Conservation (phyloP, 345 rosid genomes). For the Diplotaxis tenuifolia region DNA sequence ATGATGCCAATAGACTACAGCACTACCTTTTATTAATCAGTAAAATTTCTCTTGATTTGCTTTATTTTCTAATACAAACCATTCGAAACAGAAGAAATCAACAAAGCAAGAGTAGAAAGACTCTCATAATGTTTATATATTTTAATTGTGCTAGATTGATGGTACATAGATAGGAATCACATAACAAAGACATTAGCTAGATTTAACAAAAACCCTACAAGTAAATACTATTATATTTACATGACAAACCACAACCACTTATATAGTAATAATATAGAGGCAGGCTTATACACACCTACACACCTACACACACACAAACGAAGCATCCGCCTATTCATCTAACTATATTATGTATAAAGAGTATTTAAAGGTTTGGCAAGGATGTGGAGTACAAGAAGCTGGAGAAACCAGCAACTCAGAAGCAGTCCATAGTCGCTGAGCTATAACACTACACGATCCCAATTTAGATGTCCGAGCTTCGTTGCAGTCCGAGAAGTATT, state of each 20-base stretch:
- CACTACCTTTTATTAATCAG: too few relatives aligned
- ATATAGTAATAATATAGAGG: background rate
- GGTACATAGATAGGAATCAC: constrained; percentile 1
- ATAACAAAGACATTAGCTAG: constrained; percentile 13
- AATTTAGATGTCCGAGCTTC: constrained; percentile 64
- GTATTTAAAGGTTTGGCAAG: background rate
- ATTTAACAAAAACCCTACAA: constrained; percentile 31
- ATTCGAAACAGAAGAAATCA: background rate
- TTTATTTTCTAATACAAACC: too few relatives aligned
- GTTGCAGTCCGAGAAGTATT: constrained; percentile 86
- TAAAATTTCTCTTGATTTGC: too few relatives aligned
- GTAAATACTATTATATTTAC: constrained; percentile 7
- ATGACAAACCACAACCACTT: constrained; percentile 23
- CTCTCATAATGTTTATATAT: background rate
- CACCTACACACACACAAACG: constrained; percentile 1
- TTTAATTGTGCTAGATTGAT: constrained; percentile 5
- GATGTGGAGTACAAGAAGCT: constrained; percentile 33
- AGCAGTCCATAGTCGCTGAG: constrained; percentile 68
- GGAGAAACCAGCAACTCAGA: constrained; percentile 69
- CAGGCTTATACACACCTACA: constrained; percentile 23
- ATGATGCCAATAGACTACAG: too few relatives aligned
- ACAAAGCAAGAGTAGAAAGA: background rate
- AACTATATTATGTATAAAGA: background rate
- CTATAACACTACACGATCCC: constrained; percentile 60
- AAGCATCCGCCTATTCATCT: background rate